Evolutionary conservation across 202 grass and related monocot species (phyloP).

Genomic region (Panicum hallii): DNA sequence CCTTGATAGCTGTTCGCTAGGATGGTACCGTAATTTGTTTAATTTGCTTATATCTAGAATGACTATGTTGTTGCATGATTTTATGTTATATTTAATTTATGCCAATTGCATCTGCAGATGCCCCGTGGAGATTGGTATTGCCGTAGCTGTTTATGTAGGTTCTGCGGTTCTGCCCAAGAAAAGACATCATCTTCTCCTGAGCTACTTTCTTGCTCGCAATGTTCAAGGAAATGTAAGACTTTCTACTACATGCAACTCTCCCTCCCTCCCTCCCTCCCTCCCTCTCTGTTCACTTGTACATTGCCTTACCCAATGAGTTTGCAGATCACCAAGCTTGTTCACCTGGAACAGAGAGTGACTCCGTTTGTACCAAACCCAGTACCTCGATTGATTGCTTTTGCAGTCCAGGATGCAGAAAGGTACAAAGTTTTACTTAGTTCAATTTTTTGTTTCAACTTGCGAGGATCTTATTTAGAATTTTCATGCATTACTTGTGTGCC

Average conservation of each 20-base stretch:
- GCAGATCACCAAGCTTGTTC: slow-evolving; percentile 87
- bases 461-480: slow-evolving; percentile 36
- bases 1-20: slow-evolving; percentile 43
- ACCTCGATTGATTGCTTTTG: slow-evolving; percentile 65
- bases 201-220: slow-evolving; percentile 76
- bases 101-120: slow-evolving; percentile 60
- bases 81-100: slow-evolving; percentile 44
- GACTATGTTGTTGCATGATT: slow-evolving; percentile 26
- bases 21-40: slow-evolving; percentile 35
- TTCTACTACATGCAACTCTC: slow-evolving; percentile 10
- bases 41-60: slow-evolving; percentile 14
- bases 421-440: slow-evolving; percentile 35
- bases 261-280: background rate
- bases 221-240: slow-evolving; percentile 88
- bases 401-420: slow-evolving; percentile 82
- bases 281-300: background rate
- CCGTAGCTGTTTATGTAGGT: slow-evolving; percentile 84
- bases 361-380: slow-evolving; percentile 38
- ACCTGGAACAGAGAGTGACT: slow-evolving; percentile 39
- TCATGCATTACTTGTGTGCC: slow-evolving; percentile 19
- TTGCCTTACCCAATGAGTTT: slow-evolving; percentile 49
- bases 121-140: slow-evolving; percentile 83
- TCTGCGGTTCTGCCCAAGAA: slow-evolving; percentile 70
- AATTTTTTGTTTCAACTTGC: slow-evolving; percentile 9
- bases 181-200: slow-evolving; percentile 42